Percentiles rank a stretch among this genome's conserved stretches.
These are phyloP conservation scores for Paramecium biaurelia DNA, from an alignment of 73 alveolate genomes.

Conservation along the genomic window DNA sequence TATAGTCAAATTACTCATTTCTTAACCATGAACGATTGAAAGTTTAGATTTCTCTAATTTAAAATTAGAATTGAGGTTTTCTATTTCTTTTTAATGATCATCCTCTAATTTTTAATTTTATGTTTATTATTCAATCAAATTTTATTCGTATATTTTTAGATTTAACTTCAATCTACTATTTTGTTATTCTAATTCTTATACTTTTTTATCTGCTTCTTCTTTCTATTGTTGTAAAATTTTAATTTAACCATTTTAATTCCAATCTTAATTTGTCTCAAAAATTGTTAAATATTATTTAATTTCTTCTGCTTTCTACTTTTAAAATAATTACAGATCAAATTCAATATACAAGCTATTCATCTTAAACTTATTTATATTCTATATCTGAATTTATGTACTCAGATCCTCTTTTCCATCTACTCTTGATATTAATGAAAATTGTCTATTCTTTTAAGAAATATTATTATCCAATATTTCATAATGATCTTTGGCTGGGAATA, in stretches of 20 bases:
- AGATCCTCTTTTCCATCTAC: neutral
- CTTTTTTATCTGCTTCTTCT: neutral
- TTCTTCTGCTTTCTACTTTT: neutral
- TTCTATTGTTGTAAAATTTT: neutral
- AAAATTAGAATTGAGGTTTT: neutral
- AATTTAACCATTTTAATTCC: neutral
- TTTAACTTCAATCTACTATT: neutral
- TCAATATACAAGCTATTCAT: neutral
- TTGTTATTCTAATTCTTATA: neutral
- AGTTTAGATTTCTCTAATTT: neutral
- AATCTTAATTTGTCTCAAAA: neutral
- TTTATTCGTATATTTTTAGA: neutral
- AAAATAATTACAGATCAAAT: neutral
- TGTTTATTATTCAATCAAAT: neutral
- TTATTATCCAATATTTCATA: neutral
- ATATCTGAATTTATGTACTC: neutral
- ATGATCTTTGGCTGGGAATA: neutral
- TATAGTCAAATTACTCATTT: neutral
- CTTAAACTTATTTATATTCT: neutral
- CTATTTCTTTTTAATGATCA: neutral
- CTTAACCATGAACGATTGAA: neutral
- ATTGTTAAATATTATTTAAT: neutral
- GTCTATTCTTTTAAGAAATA: neutral
- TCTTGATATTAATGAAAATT: neutral
- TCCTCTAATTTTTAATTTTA: neutral